These are phyloP conservation scores for Beauveria australis DNA, from an alignment of 2,329 filamentous ascomycete species.

Conservation along the genomic window DNA sequence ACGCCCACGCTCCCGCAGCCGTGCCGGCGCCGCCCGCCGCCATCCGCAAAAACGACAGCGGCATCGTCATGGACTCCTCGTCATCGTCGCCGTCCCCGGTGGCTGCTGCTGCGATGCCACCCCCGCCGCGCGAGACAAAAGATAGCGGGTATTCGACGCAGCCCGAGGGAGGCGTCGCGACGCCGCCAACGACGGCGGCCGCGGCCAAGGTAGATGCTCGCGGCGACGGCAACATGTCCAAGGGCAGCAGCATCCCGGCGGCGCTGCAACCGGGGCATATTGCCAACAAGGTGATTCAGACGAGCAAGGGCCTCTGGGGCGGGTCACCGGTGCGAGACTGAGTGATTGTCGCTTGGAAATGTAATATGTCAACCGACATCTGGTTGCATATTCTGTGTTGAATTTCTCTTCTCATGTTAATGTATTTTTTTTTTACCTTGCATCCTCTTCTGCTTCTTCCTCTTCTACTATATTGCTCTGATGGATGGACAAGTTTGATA, in stretches of 20 bases:
- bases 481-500: neutral
- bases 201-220: neutral
- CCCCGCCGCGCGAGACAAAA: slow-evolving; percentile 18
- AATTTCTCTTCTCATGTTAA: neutral
- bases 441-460: neutral
- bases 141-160: slow-evolving; percentile 44
- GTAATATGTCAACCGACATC: too few relatives aligned
- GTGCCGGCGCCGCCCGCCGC: slow-evolving; percentile 14
- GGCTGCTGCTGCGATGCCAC: neutral
- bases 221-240: slow-evolving; percentile 34
- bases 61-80: slow-evolving; percentile 26
- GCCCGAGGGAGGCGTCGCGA: slow-evolving; percentile 16
- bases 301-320: slow-evolving; percentile 56
- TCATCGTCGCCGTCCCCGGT: too few relatives aligned
- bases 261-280: slow-evolving; percentile 46
- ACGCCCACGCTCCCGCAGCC: slow-evolving; percentile 1
- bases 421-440: neutral
- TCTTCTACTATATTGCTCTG: neutral
- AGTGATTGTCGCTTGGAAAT: neutral
- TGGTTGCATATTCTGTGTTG: too few relatives aligned
- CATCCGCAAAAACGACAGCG: slow-evolving; percentile 36
- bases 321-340: slow-evolving; percentile 22
- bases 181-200: neutral
- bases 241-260: slow-evolving; percentile 39
- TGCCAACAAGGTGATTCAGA: slow-evolving; percentile 52